Evolutionary conservation across 345 rosid species (phyloP), one percentile per base, ranked within the genome.

Genomic region (Pseudoturritis turrita): DNA sequence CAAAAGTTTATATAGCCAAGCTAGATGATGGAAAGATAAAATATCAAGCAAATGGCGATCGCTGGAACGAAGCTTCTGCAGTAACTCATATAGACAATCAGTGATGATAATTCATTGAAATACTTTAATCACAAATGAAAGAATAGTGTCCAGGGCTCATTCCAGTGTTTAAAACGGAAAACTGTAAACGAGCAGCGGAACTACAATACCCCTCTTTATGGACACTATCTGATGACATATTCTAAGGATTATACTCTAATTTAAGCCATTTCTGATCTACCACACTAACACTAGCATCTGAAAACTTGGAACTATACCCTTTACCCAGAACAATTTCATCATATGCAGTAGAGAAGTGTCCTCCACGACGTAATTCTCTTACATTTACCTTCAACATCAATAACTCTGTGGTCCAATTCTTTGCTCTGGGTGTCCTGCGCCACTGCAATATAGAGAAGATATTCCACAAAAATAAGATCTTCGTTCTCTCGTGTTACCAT

Each of bases 31-130:
- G 17, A 26, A 5, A 21, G 44, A 62, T 41, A 66, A 43, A 75
- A 72, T 43, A 2, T 58, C 40, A 60, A 12, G 29, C 37, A 8
- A 28, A 70, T 11, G 41, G 43, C 46, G 43, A 35, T 17, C 55
- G n/a, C 65, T 58, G 37, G 39, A 18, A 45, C 7, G 9, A 31
- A 63, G 67, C 58, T 73, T 70, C 83, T 83, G 83, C 72, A 75
- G 78, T 64, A 67, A 75, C 25, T 70, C 52, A 58, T 56, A 65
- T 63, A 43, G n/a, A 79, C 36, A 26, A 70, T 22, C 62, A 15
- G 37, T 3, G 35, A 36, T 7, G 43, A 33, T 35, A 25, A 55
- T 25, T 41, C 22, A 22, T 13, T 26, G 14, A 56, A 60, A 54
- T 13, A 53, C 57, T 40, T 26, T 4, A 14, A 10, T 45, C 59